Percentiles rank a stretch among this genome's conserved stretches.
Evolutionary conservation across 306 rosid species (phyloP).

Genomic region (Cyamopsis tetragonoloba): DNA sequence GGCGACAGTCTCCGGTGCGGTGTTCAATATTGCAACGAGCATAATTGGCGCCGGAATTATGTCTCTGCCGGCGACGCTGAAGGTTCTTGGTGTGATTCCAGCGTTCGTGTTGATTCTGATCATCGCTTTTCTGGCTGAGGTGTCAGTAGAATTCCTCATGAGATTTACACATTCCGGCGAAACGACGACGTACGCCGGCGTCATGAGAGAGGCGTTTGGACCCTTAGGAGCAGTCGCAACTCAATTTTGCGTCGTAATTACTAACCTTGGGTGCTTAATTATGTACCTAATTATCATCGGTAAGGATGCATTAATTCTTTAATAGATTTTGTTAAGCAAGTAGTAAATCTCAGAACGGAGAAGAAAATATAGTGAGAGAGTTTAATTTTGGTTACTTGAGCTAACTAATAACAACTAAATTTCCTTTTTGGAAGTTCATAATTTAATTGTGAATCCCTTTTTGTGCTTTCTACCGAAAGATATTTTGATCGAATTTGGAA

Average conservation of each 20-base stretch:
- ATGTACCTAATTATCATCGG: slow-evolving; percentile 81
- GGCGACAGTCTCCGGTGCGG: slow-evolving; percentile 66
- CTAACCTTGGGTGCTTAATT: slow-evolving; percentile 78
- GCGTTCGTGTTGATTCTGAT: slow-evolving; percentile 54
- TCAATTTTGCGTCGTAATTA: slow-evolving; percentile 64
- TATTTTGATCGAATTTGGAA: neutral
- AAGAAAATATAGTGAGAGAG: neutral
- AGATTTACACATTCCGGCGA: slow-evolving; percentile 73
- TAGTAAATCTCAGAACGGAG: neutral
- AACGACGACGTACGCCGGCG: slow-evolving; percentile 71
- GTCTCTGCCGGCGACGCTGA: slow-evolving; percentile 87
- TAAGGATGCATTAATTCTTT: neutral
- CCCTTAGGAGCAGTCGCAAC: slow-evolving; percentile 53
- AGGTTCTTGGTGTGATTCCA: slow-evolving; percentile 81
- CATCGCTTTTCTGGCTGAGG: slow-evolving; percentile 50
- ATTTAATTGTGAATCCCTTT: too few species aligned
- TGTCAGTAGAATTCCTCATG: slow-evolving; percentile 73
- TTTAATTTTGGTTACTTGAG: neutral
- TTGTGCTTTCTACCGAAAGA: too few species aligned
- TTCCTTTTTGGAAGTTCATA: too few species aligned
- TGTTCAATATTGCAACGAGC: slow-evolving; percentile 80
- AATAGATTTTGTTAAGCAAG: neutral
- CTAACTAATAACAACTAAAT: too few species aligned
- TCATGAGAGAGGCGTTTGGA: slow-evolving; percentile 85
- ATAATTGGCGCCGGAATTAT: slow-evolving; percentile 94